phyloP scores from a whole-genome alignment of 2,329 filamentous ascomycete genomes.

The Colletotrichum sublineola region DNA sequence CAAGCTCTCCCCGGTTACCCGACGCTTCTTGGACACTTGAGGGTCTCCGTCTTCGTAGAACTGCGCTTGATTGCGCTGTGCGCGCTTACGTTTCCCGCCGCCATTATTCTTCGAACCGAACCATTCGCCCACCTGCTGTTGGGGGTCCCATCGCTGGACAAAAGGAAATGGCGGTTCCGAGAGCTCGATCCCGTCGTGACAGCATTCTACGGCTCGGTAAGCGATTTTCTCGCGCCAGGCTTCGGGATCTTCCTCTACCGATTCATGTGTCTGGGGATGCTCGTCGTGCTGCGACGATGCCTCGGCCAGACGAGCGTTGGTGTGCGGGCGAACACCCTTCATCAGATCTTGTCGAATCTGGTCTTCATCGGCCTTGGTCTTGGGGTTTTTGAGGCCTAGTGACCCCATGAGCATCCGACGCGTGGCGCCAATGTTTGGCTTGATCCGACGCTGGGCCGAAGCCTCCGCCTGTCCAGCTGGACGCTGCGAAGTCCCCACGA shows the following conservation, averaged over 20 bases:
- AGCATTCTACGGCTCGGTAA: constrained; percentile 87
- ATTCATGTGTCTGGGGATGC: constrained; percentile 24
- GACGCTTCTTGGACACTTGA: constrained; percentile 38
- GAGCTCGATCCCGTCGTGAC: constrained; percentile 75
- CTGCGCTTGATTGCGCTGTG: constrained; percentile 56
- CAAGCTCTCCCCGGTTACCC: constrained; percentile 15
- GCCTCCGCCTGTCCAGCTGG: not conserved
- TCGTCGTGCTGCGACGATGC: constrained; percentile 33
- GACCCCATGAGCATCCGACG: constrained; percentile 79
- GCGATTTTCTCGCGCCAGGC: constrained; percentile 81
- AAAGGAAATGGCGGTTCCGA: constrained; percentile 91
- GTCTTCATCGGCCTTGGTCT: constrained; percentile 76
- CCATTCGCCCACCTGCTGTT: constrained; percentile 67
- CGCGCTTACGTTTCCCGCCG: constrained; percentile 64
- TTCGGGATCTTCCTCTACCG: constrained; percentile 63
- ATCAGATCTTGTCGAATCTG: constrained; percentile 71
- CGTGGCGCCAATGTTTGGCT: constrained; percentile 68
- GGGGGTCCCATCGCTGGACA: constrained; percentile 87
- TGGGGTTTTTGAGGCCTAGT: constrained; percentile 77
- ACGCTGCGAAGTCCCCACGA: not conserved
- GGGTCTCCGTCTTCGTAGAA: constrained; percentile 54
- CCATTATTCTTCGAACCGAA: constrained; percentile 53
- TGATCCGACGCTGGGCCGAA: constrained; percentile 50
- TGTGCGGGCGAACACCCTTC: constrained; percentile 61
- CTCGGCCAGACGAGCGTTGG: constrained; percentile 43